Evolutionary conservation across 805 yeast genomes (phyloP), one percentile per base, ranked within the genome.

Genomic region (Candida piceae): DNA sequence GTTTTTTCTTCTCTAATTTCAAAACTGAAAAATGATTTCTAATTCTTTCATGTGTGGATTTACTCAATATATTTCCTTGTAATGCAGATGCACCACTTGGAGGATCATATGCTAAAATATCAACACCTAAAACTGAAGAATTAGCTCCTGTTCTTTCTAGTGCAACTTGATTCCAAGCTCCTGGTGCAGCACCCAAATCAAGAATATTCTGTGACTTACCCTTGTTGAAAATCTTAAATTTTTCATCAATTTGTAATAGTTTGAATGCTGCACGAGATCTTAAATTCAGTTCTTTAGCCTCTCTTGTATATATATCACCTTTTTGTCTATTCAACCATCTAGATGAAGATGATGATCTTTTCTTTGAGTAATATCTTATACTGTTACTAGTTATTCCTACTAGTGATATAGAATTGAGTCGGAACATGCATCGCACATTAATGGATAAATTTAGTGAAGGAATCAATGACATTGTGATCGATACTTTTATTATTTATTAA

Each of bases 131-230:
- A 4, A 87, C 76, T 16, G 69, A 63, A 1, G 87, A 81, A 2
- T 62, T 53, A 1, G 70, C 69, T 15, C 58, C 52, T 1, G 78
- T 69, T 38, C 72, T 57, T 36, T 74, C 74, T 7, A 72, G 62
- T 0, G 90, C 89, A 1, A 86, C 89, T 55, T 87, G 95, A 7
- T 90, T 76, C 96, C 96, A 87, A 3, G 95, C 88, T 0, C 96
- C 96, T 0, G 96, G 96, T 0, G 96, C 95, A 57, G 78, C 88
- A 0, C 96, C 96, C 31, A 93, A 63, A 63, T 93, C 98, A 4
- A 93, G 76, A 1, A 93, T 83, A 40, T 51, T 53, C 16, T 49
- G 35, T 2, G 34, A 13, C 25, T 30, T 39, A 4, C 36, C 21
- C 8, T 39, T 48, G 1, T 41, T 35, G 56, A 90, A 79, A 2